phyloP scores from a whole-genome alignment of 1,284 basidiomycete genomes.

The Ustilago sp. region DNA sequence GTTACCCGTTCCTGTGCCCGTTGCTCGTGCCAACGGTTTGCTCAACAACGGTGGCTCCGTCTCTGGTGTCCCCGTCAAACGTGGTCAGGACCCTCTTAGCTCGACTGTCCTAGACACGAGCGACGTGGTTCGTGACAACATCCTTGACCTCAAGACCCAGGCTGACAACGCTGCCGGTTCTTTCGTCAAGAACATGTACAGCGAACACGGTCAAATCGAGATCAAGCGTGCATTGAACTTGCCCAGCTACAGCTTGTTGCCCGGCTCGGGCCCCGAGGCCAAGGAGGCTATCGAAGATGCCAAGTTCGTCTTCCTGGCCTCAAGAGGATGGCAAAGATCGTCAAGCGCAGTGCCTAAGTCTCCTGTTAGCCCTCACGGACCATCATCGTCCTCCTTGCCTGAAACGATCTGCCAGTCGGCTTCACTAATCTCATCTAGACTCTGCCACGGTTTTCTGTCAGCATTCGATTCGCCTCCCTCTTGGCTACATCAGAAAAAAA shows the following conservation, averaged over 20 bases:
- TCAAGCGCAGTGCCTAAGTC: constrained; percentile 18
- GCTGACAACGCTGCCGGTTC: constrained; percentile 26
- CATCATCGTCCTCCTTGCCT: neutral
- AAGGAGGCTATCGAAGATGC: constrained; percentile 14
- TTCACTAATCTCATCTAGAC: constrained; percentile 1
- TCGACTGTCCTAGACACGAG: constrained; percentile 23
- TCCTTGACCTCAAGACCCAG: constrained; percentile 25
- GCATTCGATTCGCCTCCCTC: constrained; percentile 19
- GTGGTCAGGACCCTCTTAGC: constrained; percentile 24
- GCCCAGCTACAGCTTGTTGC: constrained; percentile 27
- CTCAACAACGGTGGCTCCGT: constrained; percentile 18
- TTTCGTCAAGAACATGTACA: constrained; percentile 52
- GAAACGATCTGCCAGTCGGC: neutral
- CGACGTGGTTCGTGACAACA: constrained; percentile 28
- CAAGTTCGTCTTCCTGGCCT: constrained; percentile 33
- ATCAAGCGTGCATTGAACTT: constrained; percentile 22
- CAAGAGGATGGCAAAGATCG: constrained; percentile 38
- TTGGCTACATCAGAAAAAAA: neutral
- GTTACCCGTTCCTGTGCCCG: constrained; percentile 15
- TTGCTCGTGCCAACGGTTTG: constrained; percentile 22
- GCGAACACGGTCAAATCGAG: constrained; percentile 24
- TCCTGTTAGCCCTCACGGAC: neutral
- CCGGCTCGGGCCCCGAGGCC: constrained; percentile 34
- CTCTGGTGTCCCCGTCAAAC: constrained; percentile 28
- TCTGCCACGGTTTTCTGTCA: constrained; percentile 18